Base-by-base conservation (phyloP, 495 filamentous ascomycete genomes). In the Aspergillus nanangensis region DNA sequence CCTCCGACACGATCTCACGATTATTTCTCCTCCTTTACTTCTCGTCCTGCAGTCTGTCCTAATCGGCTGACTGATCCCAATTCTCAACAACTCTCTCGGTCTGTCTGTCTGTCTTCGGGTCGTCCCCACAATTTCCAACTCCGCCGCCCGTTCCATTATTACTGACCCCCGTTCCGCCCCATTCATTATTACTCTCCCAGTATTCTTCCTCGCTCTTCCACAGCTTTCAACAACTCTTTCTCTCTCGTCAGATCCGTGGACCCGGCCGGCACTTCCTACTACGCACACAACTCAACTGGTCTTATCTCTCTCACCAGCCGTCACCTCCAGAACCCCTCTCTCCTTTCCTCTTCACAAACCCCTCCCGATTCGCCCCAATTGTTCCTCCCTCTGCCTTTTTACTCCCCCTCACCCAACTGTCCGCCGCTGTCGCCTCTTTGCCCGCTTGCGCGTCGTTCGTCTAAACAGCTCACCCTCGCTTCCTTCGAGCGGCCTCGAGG, bases 111-210 rank as follows among this genome's bases (percentile, higher is more conserved):
- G 25, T 29, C 38, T 49, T 24, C 31, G 17, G 35, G 36, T 10
- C 24, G 38, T 41, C 45, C 52, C 53, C 41, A 46, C 57, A 41
- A 24, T 45, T 51, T n/a, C n/a, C 47, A 41, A 53, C 41, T 58
- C 55, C 55, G 48, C 41, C 51, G 48, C 41, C 51, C 38, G 45
- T 53, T 57, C 49, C n/a, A n/a, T n/a, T n/a, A n/a, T n/a, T n/a
- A n/a, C n/a, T n/a, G n/a, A n/a, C n/a, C n/a, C n/a, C 45, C 51
- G 43, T 53, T 60, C 56, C 50, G 52, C 51, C 47, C 57, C 57
- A 60, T 57, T 42, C 49, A 45, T 50, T 50, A 37, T n/a, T n/a
- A n/a, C n/a, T n/a, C n/a, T n/a, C 25, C 25, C 11, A 11, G 25
- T 29, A 5, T 29, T 29, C 25, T 11, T 29, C 48, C 51, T 23